Base-by-base conservation (phyloP, 352 stramenopile species). In the Peronospora farinosa region DNA sequence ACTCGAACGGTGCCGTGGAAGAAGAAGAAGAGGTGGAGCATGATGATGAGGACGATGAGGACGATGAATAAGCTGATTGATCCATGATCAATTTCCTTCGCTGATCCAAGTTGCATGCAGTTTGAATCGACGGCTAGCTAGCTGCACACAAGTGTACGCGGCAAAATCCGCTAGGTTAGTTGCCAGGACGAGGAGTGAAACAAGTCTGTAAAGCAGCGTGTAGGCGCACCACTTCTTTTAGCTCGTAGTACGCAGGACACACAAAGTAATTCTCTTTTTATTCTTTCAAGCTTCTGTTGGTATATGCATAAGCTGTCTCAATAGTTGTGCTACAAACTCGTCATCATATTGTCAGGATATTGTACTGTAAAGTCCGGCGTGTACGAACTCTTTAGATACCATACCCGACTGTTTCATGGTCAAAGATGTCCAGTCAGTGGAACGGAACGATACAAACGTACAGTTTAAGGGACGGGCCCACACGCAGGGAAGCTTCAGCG, bases 21-120 rank as follows among this genome's bases (percentile, higher is more conserved):
- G 42, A 71, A 19, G 3, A 66, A 83, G 62, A 84, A 7, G 77
- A 91, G 6, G 78, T 89, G 7, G 77, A 95, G 1, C 69, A 88
- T 11, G 76, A 86, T 0, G 63, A 83, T 5, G 74, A 94, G 7
- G 71, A 81, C 7, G 68, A 85, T 7, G 69, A 84, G 3, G 40
- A 45, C 40, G 70, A 84, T 21, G 72, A 86, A 54, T 88, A 85
- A 63, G 47, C 17, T 65, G 40, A 17, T 19, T 5, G 17, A 27
- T 7, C 37, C 10, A 7, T 33, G 28, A 25, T 46, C 7, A 30
- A n/a, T 36, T 21, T 27, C 31, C 8, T 37, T 45, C 39, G 42
- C 23, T 23, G 28, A 19, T 54, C 17, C 28, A 31, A 54, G 38
- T 13, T 47, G 28, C 30, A 27, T 40, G 25, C 17, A 38, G 27